Percentiles rank a stretch among this genome's conserved stretches.
These are phyloP conservation scores for Aspergillus leporis DNA, from an alignment of 495 filamentous ascomycete species.

Conservation along the genomic window DNA sequence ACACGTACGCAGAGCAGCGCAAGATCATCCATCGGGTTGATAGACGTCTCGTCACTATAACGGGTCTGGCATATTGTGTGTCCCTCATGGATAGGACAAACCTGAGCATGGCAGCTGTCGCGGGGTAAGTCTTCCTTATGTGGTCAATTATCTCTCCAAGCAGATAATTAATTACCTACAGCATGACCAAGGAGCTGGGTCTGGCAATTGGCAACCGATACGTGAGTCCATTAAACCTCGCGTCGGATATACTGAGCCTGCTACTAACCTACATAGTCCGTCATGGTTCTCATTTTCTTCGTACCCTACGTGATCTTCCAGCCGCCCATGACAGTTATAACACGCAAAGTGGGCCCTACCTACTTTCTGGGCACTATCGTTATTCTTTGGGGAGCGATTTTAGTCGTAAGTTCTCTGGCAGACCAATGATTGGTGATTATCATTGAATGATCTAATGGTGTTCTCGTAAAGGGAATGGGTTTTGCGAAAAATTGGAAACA, in stretches of 20 bases:
- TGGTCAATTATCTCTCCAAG: not conserved
- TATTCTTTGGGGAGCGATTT: constrained; percentile 49
- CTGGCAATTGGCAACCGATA: constrained; percentile 47
- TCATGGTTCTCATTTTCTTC: constrained; percentile 66
- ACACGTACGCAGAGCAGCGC: constrained; percentile 35
- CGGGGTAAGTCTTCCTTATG: constrained; percentile 41
- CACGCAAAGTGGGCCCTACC: constrained; percentile 61
- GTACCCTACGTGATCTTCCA: constrained; percentile 65
- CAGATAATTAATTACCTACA: constrained; percentile 9
- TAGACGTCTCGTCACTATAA: constrained; percentile 60
- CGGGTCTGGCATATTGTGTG: constrained; percentile 66
- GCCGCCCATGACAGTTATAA: constrained; percentile 57
- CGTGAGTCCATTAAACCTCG: constrained; percentile 11
- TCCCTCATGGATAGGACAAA: constrained; percentile 71
- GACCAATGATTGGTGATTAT: not conserved
- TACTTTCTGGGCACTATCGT: constrained; percentile 55
- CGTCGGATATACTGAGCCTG: not conserved
- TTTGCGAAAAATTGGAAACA: constrained; percentile 32
- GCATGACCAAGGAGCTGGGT: constrained; percentile 55
- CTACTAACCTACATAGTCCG: constrained; percentile 39
- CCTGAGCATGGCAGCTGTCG: constrained; percentile 61
- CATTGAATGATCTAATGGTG: not conserved
- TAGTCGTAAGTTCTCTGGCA: constrained; percentile 32
- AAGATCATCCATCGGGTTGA: constrained; percentile 62
- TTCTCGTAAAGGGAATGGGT: constrained; percentile 50